Evolutionary conservation across 495 filamentous ascomycete genomes (phyloP), one percentile per base, ranked within the genome.

Genomic region (Penicillium lagena): DNA sequence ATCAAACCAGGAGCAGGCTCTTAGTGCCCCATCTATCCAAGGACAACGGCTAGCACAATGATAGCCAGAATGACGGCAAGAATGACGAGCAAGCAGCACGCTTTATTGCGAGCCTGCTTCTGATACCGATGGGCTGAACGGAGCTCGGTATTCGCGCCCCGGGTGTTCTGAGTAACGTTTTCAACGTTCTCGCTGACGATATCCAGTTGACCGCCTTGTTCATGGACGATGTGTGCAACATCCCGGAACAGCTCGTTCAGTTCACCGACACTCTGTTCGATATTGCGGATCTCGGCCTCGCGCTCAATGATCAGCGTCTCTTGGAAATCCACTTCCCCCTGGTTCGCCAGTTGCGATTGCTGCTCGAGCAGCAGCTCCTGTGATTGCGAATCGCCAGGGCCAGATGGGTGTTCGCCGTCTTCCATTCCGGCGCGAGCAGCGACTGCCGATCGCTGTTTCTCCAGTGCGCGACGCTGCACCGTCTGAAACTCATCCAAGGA

Each of bases 291-390:
- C 72, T 97, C 93, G 14, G 85, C 77, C 62, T 99, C 93, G 12
- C 93, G 89, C 73, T 97, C 90, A 48, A 91, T 80, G 59, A 99
- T 97, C 30, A 99, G 70, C 9, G 84, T 81, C 49, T 97, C 94
- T 58, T 99, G 94, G 71, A 97, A 99, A 56, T 97, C 90, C 40
- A 99, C 93, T 55, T 99, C 93, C 57, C 87, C 84, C 60, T 99
- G 93, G 31, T 89, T 79, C 1, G 93, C 93, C 1, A 97, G 77
- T 12, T 84, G 86, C 22, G 84, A 71, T 54, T 87, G 79, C 51
- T 93, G 81, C 57, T 91, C 80, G 43, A 91, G 76, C 56, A 90
- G 86, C 41, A 79, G 73, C 50, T 85, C 78, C 42, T 78, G 75
- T 40, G 78, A 74, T 32, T 69, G 63, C 27, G 73, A 67, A 46